These are phyloP conservation scores for Saccharomycopsis sp. DNA, from an alignment of 805 yeast species.

Conservation along the genomic window DNA sequence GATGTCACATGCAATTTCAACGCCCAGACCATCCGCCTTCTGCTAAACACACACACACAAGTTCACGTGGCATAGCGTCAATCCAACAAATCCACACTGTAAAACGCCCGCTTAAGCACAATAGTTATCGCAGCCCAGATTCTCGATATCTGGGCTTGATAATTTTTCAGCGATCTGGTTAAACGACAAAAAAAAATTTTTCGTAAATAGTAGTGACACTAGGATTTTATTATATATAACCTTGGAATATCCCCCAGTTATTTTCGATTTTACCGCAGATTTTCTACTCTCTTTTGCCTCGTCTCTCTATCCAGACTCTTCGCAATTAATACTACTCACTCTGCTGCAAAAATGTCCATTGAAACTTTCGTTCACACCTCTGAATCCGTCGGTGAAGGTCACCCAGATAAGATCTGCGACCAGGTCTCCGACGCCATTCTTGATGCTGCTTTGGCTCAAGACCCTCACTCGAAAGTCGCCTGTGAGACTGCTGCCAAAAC, in stretches of 20 bases:
- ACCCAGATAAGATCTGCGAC: conserved; percentile 95
- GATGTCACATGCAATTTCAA: neutral
- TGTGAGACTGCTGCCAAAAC: conserved; percentile 99
- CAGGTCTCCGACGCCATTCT: conserved; percentile 97
- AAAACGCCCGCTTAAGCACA: neutral
- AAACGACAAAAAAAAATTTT: neutral
- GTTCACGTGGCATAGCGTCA: conserved; percentile 1
- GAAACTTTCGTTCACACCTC: conserved; percentile 65
- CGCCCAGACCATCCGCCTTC: neutral
- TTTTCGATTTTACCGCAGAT: neutral
- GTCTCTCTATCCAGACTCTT: neutral
- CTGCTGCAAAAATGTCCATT: conserved; percentile 1
- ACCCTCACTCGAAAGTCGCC: conserved; percentile 97
- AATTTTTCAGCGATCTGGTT: neutral
- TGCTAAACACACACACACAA: neutral
- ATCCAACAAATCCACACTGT: neutral
- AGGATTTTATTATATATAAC: neutral
- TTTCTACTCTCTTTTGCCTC: neutral
- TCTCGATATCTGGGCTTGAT: neutral
- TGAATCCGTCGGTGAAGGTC: conserved; percentile 92
- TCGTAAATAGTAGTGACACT: neutral
- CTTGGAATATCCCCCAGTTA: neutral
- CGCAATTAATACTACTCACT: neutral
- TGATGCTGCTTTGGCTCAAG: conserved; percentile 93
- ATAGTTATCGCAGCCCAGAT: neutral